Percentiles rank a stretch among this genome's conserved stretches.
phyloP scores from a whole-genome alignment of 495 filamentous ascomycete species.

The Friedmanniomyces endolithicus region DNA sequence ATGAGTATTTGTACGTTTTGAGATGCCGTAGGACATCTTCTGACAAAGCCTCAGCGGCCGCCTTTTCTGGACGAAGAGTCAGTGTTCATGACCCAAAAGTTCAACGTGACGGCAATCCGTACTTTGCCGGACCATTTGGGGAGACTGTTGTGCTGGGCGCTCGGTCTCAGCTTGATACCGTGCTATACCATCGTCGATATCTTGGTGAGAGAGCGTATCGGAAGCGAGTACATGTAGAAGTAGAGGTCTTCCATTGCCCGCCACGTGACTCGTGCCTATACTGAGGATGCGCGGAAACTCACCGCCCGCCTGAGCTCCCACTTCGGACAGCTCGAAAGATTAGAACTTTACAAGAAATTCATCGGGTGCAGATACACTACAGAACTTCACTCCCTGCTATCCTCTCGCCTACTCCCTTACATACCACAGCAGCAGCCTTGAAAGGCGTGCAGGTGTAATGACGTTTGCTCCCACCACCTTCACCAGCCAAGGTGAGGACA shows the following conservation, averaged over 20 bases:
- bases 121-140: neutral
- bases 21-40: constrained; percentile 68
- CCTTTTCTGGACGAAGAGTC: constrained; percentile 21
- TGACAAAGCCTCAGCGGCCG: constrained; percentile 48
- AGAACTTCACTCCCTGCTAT: too few species aligned
- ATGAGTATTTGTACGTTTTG: constrained; percentile 91
- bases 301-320: too few species aligned
- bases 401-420: too few species aligned
- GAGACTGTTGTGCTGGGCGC: neutral
- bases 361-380: neutral
- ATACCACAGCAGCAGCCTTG: neutral
- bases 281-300: too few species aligned
- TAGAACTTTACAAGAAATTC: neutral
- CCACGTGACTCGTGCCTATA: too few species aligned
- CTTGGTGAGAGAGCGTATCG: too few species aligned
- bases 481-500: constrained; percentile 1
- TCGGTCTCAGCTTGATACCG: neutral
- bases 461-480: constrained; percentile 4
- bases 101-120: neutral
- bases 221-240: too few species aligned
- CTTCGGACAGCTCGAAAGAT: neutral
- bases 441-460: constrained; percentile 3
- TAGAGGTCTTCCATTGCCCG: too few species aligned
- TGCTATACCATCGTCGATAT: too few species aligned
- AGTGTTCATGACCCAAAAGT: neutral